These are phyloP conservation scores for Cryptococcus floricola DNA, from an alignment of 1,284 basidiomycete species.

Conservation along the genomic window DNA sequence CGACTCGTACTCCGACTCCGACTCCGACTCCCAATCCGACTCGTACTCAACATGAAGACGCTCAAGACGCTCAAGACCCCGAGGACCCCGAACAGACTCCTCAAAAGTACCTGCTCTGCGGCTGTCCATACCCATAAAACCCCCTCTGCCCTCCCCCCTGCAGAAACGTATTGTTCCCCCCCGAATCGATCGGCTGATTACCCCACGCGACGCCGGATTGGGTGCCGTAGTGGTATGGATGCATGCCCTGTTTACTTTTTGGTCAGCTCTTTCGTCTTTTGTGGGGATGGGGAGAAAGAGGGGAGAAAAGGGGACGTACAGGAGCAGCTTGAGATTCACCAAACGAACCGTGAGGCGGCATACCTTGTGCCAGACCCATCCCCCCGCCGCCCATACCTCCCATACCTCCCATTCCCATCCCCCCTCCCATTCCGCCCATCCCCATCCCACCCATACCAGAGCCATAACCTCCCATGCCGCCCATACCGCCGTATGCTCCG, in stretches of 20 bases:
- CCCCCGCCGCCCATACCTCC: constrained; percentile 11
- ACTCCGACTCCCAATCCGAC: not conserved
- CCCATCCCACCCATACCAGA: constrained; percentile 1
- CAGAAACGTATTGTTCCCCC: constrained; percentile 34
- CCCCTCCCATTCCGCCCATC: constrained; percentile 11
- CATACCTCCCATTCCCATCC: not conserved
- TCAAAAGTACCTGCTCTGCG: constrained; percentile 21
- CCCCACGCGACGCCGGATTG: constrained; percentile 35
- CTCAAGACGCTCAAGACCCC: too few relatives aligned
- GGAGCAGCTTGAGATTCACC: constrained; percentile 35
- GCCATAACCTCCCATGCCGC: constrained; percentile 11
- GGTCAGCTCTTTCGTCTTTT: not conserved
- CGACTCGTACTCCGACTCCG: not conserved
- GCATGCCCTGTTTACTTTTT: constrained; percentile 31
- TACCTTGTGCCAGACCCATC: constrained; percentile 6
- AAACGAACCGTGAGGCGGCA: constrained; percentile 17
- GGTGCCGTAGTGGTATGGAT: constrained; percentile 35
- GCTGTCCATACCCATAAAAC: constrained; percentile 34
- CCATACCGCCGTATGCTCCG: constrained; percentile 1
- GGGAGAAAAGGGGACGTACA: constrained; percentile 17
- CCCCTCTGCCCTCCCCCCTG: constrained; percentile 20
- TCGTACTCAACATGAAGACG: not conserved
- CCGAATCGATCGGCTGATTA: constrained; percentile 33
- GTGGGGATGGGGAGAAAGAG: not conserved
- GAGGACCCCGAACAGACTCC: not conserved